A percentile compares a stretch with the other conserved stretches of the same genome.
These are phyloP conservation scores for Paramecium octaurelia DNA, from an alignment of 73 alveolate species.

Conservation along the genomic window DNA sequence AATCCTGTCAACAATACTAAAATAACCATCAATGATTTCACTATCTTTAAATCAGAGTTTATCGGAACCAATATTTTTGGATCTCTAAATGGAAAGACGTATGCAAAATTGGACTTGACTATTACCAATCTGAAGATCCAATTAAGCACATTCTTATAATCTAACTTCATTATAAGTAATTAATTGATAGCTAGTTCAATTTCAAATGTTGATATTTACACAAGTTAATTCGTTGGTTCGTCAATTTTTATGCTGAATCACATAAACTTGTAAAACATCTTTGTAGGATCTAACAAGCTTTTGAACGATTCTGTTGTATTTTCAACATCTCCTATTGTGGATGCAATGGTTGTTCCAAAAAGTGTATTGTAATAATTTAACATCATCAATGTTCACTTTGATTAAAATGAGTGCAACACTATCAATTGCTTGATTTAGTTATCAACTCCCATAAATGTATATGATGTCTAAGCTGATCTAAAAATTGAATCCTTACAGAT, in stretches of 20 bases:
- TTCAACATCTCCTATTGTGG: background rate
- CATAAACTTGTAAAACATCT: background rate
- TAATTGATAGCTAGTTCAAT: background rate
- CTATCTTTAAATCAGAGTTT: background rate
- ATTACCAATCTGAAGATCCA: background rate
- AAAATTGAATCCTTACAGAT: background rate
- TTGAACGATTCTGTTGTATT: background rate
- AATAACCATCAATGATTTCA: background rate
- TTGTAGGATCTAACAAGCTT: background rate
- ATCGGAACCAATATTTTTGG: background rate
- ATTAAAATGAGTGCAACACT: background rate
- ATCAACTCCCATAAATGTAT: background rate
- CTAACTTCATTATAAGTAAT: background rate
- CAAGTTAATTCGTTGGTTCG: background rate
- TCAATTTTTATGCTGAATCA: background rate
- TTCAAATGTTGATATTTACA: background rate
- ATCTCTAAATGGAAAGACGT: background rate
- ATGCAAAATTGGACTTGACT: background rate
- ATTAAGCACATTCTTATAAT: background rate
- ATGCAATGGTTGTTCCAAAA: background rate
- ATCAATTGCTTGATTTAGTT: background rate
- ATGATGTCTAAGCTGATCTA: background rate
- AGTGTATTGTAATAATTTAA: background rate
- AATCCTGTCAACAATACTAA: background rate
- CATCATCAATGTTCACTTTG: background rate